Evolutionary conservation across 1,284 basidiomycete genomes (phyloP).

Genomic region (Peniophora sp.): DNA sequence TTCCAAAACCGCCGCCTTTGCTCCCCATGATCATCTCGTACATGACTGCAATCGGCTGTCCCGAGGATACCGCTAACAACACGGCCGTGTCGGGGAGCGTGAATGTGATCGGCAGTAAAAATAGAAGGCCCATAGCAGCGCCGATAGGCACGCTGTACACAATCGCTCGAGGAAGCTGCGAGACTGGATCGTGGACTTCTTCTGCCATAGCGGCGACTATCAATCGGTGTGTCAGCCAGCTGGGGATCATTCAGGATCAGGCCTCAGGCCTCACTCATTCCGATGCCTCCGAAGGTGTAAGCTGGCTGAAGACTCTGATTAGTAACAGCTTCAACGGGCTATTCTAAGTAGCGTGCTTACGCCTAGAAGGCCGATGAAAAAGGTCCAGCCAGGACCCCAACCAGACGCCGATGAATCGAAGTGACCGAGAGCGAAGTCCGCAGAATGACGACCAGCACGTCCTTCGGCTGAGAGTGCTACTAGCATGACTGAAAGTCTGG

Average conservation of each 20-base stretch:
- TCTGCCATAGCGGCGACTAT: conserved; percentile 55
- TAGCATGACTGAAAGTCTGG: conserved; percentile 31
- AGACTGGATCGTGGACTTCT: conserved; percentile 51
- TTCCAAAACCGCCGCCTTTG: conserved; percentile 54
- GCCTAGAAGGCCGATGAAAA: conserved; percentile 47
- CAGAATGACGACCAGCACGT: conserved; percentile 35
- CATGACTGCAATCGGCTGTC: conserved; percentile 59
- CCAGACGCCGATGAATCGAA: conserved; percentile 44
- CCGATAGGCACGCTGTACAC: conserved; percentile 59
- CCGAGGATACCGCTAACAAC: conserved; percentile 46
- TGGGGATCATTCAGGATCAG: background rate
- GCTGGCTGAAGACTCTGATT: conserved; percentile 18
- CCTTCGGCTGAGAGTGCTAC: conserved; percentile 42
- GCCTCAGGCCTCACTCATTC: conserved; percentile 34
- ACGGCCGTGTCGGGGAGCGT: conserved; percentile 49
- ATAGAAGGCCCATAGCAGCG: conserved; percentile 46
- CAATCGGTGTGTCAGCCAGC: background rate
- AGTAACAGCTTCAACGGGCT: no score
- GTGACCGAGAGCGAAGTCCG: conserved; percentile 36
- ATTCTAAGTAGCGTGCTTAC: no score
- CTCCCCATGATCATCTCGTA: conserved; percentile 59
- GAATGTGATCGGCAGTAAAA: conserved; percentile 65
- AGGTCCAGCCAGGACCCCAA: conserved; percentile 51
- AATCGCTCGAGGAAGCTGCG: conserved; percentile 53
- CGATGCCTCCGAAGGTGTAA: conserved; percentile 42